Base-by-base conservation (phyloP, 441 rosid genomes). In the Kokia cookei region DNA sequence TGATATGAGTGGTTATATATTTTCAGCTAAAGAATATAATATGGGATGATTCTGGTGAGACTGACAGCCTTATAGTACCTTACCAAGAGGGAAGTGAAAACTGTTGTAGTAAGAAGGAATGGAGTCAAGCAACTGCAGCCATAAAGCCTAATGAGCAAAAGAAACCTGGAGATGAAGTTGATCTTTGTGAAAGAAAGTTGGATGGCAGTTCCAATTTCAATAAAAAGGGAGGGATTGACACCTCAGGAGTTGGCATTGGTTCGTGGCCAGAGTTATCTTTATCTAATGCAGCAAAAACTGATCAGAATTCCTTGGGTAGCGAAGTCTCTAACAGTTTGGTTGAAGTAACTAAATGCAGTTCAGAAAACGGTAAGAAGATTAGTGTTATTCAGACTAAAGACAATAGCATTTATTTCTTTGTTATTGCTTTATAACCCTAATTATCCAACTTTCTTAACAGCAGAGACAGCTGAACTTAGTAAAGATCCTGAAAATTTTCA, bases 11-110 rank as follows among this genome's bases (percentile, higher is more conserved):
- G 15, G 57, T 5, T 65, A 73, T 74, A 7, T 72, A 45, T 75
- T 86, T 81, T 74, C 97, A 96, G 99, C 82, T 93, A 73, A 78
- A 86, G 15, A 88, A 88, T 81, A 92, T 96, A 82, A 83, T 90
- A 96, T 96, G 97, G 97, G 92, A 84, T 78, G 95, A 87, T 86
- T 84, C 82, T 77, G 90, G 84, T 61, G 88, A 87, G 71, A 79
- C 81, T 69, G 97, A 82, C 69, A 98, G 91, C 80, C 93, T 87
- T 86, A 84, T 90, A 57, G 97, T 96, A 77, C 98, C 99, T 65
- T 87, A 80, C 82, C 90, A 76, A 66, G 86, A 77, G 72, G 81
- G 76, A 77, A 83, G 67, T 73, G 93, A 87, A 81, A 86, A 79
- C 69, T 78, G 83, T 75, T 70, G 71, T 76, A 81, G 78, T 78